Percentiles rank a stretch among this genome's conserved stretches.
These are phyloP conservation scores for Mycosarcoma mackinlayi DNA, from an alignment of 1,284 basidiomycete species.

Conservation along the genomic window DNA sequence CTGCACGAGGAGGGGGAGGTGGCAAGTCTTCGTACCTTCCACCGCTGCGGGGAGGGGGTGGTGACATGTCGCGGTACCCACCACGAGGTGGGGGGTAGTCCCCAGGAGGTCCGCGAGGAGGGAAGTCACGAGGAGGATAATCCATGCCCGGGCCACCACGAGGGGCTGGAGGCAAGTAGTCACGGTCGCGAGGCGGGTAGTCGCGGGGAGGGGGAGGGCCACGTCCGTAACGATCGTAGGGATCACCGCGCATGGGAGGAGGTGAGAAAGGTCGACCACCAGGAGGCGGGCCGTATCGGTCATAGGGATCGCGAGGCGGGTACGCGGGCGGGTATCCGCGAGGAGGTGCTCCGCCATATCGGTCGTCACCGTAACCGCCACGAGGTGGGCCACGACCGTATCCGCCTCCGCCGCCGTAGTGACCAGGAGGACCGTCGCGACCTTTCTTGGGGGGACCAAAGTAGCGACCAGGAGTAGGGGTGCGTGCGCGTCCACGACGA, in stretches of 20 bases:
- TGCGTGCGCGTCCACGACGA: constrained; percentile 89
- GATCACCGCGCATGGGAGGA: constrained; percentile 48
- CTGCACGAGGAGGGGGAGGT: constrained; percentile 48
- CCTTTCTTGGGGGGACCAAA: constrained; percentile 86
- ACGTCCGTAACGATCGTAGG: constrained; percentile 45
- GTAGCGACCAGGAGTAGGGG: constrained; percentile 93
- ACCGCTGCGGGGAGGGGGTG: constrained; percentile 47
- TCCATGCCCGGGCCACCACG: constrained; percentile 48
- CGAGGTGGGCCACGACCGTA: constrained; percentile 41
- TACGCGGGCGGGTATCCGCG: constrained; percentile 69
- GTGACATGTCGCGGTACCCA: constrained; percentile 48
- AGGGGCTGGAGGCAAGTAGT: constrained; percentile 45
- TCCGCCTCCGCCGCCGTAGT: constrained; percentile 48
- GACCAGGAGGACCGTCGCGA: constrained; percentile 68
- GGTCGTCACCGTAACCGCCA: constrained; percentile 69
- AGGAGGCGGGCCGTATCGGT: constrained; percentile 66
- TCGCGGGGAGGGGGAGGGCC: constrained; percentile 51
- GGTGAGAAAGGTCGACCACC: constrained; percentile 47
- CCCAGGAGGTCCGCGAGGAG: constrained; percentile 52
- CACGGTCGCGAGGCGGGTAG: constrained; percentile 47
- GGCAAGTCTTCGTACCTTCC: constrained; percentile 54
- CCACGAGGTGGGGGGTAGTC: constrained; percentile 57
- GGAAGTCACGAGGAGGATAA: constrained; percentile 54
- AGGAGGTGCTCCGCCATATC: constrained; percentile 80
- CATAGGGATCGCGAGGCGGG: constrained; percentile 64